phyloP scores from a whole-genome alignment of 306 rosid species.

The Citrullus amarus region DNA sequence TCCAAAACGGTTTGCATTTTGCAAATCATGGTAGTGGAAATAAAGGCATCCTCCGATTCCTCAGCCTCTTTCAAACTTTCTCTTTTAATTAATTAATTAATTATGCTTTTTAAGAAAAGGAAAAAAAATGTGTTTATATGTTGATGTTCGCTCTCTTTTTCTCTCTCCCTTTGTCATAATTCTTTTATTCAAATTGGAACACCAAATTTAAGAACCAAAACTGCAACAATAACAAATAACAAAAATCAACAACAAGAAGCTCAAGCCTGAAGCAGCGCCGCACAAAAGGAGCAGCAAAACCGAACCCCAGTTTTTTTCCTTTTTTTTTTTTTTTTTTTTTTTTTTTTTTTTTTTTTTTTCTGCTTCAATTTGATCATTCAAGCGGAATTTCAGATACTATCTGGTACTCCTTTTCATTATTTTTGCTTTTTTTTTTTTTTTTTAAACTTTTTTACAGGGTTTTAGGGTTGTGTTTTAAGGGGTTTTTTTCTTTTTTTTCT shows the following conservation, averaged over 20 bases:
- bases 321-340: too few relatives aligned
- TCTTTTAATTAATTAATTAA: background rate
- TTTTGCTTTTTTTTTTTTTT: background rate
- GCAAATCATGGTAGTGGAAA: constrained; percentile 19
- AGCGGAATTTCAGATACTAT: constrained; percentile 18
- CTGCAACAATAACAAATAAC: background rate
- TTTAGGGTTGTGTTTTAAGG: constrained; percentile 20
- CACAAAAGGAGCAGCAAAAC: background rate
- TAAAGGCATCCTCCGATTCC: constrained; percentile 18
- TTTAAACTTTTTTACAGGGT: constrained; percentile 5
- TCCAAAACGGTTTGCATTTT: constrained; percentile 20
- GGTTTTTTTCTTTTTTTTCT: background rate
- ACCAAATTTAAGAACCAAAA: background rate
- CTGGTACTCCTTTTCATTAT: constrained; percentile 12
- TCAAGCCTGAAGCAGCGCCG: background rate
- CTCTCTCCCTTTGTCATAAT: constrained; percentile 11
- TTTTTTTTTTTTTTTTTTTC: background rate
- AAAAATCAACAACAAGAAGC: background rate
- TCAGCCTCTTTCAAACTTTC: constrained; percentile 15
- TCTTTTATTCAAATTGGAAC: background rate
- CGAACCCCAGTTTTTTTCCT: background rate
- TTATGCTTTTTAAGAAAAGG: background rate
- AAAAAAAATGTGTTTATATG: background rate
- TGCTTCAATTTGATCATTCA: background rate
- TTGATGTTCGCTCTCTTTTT: constrained; percentile 16